phyloP scores from a whole-genome alignment of 139 green algal species.

The Penium margaritaceum region DNA sequence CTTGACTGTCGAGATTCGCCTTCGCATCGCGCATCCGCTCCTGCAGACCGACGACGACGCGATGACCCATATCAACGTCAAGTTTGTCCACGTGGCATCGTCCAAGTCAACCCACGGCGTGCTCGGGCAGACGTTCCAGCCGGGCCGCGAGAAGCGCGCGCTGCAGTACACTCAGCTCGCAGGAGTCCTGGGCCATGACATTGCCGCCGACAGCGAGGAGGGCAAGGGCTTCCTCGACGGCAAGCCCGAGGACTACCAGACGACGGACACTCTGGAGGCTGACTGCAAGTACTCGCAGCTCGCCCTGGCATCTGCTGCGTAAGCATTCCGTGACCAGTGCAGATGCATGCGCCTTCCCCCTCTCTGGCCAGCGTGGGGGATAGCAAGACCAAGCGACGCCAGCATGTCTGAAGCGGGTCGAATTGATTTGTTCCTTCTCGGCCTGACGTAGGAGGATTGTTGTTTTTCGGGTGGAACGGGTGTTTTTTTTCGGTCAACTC shows the following conservation, averaged over 20 bases:
- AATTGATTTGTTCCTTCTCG: no score
- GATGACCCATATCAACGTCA: constrained; percentile 29
- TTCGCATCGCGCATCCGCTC: constrained; percentile 24
- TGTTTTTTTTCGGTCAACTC: no score
- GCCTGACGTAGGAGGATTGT: no score
- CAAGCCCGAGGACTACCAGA: neutral
- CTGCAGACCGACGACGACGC: constrained; percentile 28
- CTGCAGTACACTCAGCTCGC: constrained; percentile 2
- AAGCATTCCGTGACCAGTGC: no score
- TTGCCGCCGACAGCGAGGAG: constrained; percentile 1
- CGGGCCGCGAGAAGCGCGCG: neutral
- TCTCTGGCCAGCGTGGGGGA: no score
- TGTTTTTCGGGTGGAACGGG: no score
- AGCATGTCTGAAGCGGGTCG: no score
- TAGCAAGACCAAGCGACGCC: no score
- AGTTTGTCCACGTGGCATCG: constrained; percentile 13
- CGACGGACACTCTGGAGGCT: neutral
- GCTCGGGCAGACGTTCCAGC: constrained; percentile 38
- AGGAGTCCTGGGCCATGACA: neutral
- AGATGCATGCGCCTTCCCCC: no score
- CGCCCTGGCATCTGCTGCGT: no score
- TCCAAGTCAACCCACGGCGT: constrained; percentile 36
- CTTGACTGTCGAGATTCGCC: no score
- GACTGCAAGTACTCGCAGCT: constrained; percentile 4
- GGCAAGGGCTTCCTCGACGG: neutral